Base-by-base conservation (phyloP, 2,329 filamentous ascomycete genomes). In the Fusarium paranaense region DNA sequence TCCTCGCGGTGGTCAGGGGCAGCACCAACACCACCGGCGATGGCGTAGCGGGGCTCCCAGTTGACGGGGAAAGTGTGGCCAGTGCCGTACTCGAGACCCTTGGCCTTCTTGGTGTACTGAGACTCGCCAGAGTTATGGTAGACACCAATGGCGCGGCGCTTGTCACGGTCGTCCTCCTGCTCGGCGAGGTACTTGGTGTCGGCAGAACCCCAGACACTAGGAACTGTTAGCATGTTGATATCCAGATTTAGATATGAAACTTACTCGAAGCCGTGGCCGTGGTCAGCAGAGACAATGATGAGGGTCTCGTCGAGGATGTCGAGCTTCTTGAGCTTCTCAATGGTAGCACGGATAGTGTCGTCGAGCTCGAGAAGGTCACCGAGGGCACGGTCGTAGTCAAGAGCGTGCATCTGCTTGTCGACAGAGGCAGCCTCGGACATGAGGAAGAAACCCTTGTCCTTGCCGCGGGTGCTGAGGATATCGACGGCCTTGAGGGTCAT, bases 401-500 rank as follows among this genome's bases (percentile, higher is more conserved):
- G 89, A 3, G 86, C 82, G 84, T 97, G 94, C 94, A 97, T 97
- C 87, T 94, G 92, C 87, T 97, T 97, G 85, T 97, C 94, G 76
- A 97, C 93, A 2, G 91, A 94, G 18, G 94, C 94, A 30, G 92
- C 94, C 82, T 97, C 94, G 14, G 91, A 91, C 94, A 97, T 97
- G 79, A 97, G 87, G 87, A 97, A 95, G 89, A 93, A 97, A 7
- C 94, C 94, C 69, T 93, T 88, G 67, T 92, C 88, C 37, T 88
- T 88, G 32, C 91, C 90, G 67, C 90, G 88, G 42, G 87, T 87
- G 81, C 92, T 85, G n/a, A 97, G 89, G 62, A 96, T 90, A 68
- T 96, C 93, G 59, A 97, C 89, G 27, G 94, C 94, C 86, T 97
- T 97, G 76, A 95, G 86, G 0, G 94, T 95, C 94, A 97, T 97